Percentiles rank a stretch among this genome's conserved stretches.
These are phyloP conservation scores for Cercospora beticola DNA, from an alignment of 2,329 filamentous ascomycete genomes.

Conservation along the genomic window DNA sequence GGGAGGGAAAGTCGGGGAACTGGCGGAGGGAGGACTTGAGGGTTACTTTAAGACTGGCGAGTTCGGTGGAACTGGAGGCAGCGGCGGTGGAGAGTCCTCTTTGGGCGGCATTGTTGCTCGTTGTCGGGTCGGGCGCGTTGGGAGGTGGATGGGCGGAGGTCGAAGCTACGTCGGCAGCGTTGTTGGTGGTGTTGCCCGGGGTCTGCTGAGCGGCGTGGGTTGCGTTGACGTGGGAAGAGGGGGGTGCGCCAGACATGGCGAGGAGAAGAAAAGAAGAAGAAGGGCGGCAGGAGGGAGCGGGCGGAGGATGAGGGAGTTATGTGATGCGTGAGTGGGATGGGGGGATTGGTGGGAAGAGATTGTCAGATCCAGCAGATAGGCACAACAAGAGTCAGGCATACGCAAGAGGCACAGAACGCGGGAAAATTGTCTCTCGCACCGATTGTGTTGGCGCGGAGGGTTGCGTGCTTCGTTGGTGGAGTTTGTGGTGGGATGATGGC, in stretches of 20 bases:
- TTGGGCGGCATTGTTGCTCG: slow-evolving; percentile 44
- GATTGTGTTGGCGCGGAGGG: slow-evolving; percentile 1
- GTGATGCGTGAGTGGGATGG: not conserved
- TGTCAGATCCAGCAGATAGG: slow-evolving; percentile 10
- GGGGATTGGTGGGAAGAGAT: slow-evolving; percentile 6
- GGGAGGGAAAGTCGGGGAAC: slow-evolving; percentile 87
- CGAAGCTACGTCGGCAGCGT: slow-evolving; percentile 23
- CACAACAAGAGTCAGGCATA: slow-evolving; percentile 1
- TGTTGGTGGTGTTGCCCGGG: slow-evolving; percentile 16
- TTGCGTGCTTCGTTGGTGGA: not conserved
- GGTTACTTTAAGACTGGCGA: slow-evolving; percentile 62
- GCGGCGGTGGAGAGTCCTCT: slow-evolving; percentile 51
- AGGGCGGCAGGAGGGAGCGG: slow-evolving; percentile 4
- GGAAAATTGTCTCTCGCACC: slow-evolving; percentile 3
- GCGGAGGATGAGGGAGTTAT: slow-evolving; percentile 4
- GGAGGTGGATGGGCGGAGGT: slow-evolving; percentile 33
- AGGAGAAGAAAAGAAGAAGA: slow-evolving; percentile 7
- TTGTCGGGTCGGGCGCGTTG: slow-evolving; percentile 30
- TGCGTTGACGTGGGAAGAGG: slow-evolving; percentile 14
- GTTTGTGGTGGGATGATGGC: not conserved
- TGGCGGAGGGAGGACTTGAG: slow-evolving; percentile 74
- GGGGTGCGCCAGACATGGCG: slow-evolving; percentile 20
- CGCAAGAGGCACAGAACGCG: slow-evolving; percentile 4
- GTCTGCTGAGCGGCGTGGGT: slow-evolving; percentile 12
- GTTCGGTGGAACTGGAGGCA: slow-evolving; percentile 45